Conservation (phyloP, 345 rosid genomes). For the Citrus inodora region DNA sequence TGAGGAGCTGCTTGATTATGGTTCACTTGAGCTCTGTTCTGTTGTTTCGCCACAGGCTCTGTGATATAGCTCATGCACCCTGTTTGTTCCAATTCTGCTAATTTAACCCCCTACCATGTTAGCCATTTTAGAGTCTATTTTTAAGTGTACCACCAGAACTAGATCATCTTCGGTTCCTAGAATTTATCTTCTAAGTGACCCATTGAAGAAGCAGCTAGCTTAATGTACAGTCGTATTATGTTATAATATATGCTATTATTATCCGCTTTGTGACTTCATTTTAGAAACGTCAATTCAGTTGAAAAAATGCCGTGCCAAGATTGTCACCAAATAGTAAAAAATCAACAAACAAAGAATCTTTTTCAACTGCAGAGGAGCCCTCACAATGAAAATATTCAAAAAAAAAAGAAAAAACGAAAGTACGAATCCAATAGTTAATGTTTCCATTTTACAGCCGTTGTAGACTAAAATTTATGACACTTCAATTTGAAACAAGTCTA, state of each 20-base stretch:
- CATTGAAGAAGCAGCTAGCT: constrained; percentile 10
- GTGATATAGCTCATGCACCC: constrained; percentile 19
- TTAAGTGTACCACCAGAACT: constrained; percentile 4
- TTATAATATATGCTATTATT: constrained; percentile 15
- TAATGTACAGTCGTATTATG: constrained; percentile 36
- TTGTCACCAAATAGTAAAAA: neutral
- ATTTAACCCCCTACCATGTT: constrained; percentile 8
- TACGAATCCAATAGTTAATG: too few relatives aligned
- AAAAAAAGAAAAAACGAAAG: too few relatives aligned
- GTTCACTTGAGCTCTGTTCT: constrained; percentile 77
- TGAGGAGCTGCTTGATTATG: constrained; percentile 76
- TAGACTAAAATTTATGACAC: too few relatives aligned
- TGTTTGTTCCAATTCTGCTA: constrained; percentile 14
- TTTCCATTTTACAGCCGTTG: too few relatives aligned
- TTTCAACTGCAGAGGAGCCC: constrained; percentile 5
- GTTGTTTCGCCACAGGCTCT: constrained; percentile 34
- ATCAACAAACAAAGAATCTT: neutral
- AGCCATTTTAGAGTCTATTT: neutral
- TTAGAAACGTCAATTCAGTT: constrained; percentile 11
- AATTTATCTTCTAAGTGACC: constrained; percentile 22
- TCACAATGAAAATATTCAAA: neutral
- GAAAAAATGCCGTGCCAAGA: constrained; percentile 3
- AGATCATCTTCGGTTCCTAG: constrained; percentile 15
- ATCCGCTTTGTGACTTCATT: constrained; percentile 6
- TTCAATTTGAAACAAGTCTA: too few relatives aligned